These are phyloP conservation scores for Skeletonema grethae DNA, from an alignment of 108 stramenopile species.

Conservation along the genomic window DNA sequence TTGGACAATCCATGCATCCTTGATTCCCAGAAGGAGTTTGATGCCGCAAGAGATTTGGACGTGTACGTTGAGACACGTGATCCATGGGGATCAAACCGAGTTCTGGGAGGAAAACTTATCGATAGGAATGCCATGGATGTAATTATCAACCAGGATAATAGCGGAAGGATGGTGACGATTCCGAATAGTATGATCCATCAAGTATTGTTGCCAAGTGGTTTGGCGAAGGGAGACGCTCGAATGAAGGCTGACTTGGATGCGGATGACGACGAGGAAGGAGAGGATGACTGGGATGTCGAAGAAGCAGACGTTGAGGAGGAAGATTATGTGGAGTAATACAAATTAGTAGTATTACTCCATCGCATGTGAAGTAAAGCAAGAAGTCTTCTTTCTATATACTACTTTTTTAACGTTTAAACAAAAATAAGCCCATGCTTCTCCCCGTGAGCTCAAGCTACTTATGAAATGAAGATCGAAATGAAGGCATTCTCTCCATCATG, in stretches of 20 bases:
- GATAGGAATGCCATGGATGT: slow-evolving; percentile 87
- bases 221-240: slow-evolving; percentile 35
- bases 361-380: neutral
- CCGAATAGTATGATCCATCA: slow-evolving; percentile 59
- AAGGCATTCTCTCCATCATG: neutral
- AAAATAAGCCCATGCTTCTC: neutral
- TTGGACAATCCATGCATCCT: slow-evolving; percentile 52
- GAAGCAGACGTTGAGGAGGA: slow-evolving; percentile 14
- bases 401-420: neutral
- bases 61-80: slow-evolving; percentile 81
- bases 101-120: slow-evolving; percentile 72
- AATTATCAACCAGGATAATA: slow-evolving; percentile 68
- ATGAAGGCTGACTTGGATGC: slow-evolving; percentile 17
- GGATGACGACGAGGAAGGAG: slow-evolving; percentile 21
- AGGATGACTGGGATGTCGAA: slow-evolving; percentile 3
- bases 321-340: neutral
- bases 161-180: slow-evolving; percentile 85
- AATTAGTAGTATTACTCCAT: neutral
- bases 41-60: slow-evolving; percentile 55
- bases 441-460: neutral
- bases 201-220: slow-evolving; percentile 36
- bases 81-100: slow-evolving; percentile 83
- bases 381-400: neutral
- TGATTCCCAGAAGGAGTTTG: slow-evolving; percentile 83
- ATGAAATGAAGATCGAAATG: neutral